phyloP scores from a whole-genome alignment of 164 flowering plant genomes.

The Paratinospora sagittata region DNA sequence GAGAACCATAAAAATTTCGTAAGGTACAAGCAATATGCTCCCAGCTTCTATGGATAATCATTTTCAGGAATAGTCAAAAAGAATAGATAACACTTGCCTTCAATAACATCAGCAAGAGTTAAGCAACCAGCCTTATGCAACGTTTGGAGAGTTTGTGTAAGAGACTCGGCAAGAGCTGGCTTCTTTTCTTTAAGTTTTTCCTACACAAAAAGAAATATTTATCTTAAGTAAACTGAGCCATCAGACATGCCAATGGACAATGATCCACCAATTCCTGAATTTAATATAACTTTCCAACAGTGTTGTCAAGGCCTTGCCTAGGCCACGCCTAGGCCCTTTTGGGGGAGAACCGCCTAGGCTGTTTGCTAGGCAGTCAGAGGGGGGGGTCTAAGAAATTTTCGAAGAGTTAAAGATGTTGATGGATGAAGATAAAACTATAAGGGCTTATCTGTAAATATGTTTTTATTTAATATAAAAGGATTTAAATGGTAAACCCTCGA shows the following conservation, averaged over 20 bases:
- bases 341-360: no score
- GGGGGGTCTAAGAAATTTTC: no score
- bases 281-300: no score
- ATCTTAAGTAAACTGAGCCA: neutral
- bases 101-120: constrained; percentile 68
- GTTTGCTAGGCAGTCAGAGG: no score
- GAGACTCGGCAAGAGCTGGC: constrained; percentile 67
- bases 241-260: neutral
- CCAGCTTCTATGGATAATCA: neutral
- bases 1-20: neutral
- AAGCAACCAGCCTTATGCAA: constrained; percentile 90
- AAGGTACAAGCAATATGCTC: neutral
- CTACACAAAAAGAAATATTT: constrained; percentile 29
- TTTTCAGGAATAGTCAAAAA: neutral
- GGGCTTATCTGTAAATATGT: no score
- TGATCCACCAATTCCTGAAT: neutral
- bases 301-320: no score
- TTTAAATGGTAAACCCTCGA: no score
- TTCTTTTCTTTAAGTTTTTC: constrained; percentile 99
- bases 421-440: no score
- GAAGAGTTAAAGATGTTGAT: no score
- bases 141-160: constrained; percentile 83
- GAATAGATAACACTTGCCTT: constrained; percentile 44
- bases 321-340: no score
- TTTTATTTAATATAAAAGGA: no score